Evolutionary conservation across 2,329 filamentous ascomycete genomes (phyloP), one percentile per base, ranked within the genome.

Genomic region (Aspergillus unguis): DNA sequence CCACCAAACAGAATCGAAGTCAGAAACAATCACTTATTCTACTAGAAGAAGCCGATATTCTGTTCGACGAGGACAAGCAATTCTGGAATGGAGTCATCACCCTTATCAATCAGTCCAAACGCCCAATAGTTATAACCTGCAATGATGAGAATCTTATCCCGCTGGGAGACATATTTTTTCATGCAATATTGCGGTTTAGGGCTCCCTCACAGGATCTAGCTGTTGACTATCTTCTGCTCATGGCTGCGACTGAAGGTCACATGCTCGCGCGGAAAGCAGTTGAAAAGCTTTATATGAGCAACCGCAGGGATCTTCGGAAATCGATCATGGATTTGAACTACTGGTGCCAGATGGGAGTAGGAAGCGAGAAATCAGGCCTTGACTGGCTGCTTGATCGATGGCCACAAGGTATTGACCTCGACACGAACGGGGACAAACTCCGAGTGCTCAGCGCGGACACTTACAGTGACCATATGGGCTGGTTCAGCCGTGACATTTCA

Each of bases 271-370:
- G 90, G 37, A 69, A 81, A 27, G 83, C 89, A 0, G 80, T 95
- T 0, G 77, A 80, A 47, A 75, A 81, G 5, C 78, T 99, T 2
- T 96, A 91, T 64, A 77, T 80, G 48, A 83, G 83, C 10, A 86
- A 88, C 48, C 69, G 79, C 2, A 73, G 80, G 28, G 94, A 99
- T 67, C 74, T 99, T 9, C 85, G 94, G 50, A 90, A 86, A 25
- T 85, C 87, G 2, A 83, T 99, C 44, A 85, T 81, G 51, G 91
- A 97, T 56, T 80, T 99, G 28, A 86, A 95, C 67, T 94, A 95
- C 67, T 99, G 92, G 92, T 99, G 95, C 68, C 94, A 99, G 68
- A 91, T 97, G 72, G 90, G 87, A 0, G 84, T 99, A 7, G 95
- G 94, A 4, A 94, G 96, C 66, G 79, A 84, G n/a, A 88, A 88